Percentiles rank a stretch among this genome's conserved stretches.
phyloP scores from a whole-genome alignment of 225 moss, liverwort and hornwort genomes.

The Lunularia cruciata region DNA sequence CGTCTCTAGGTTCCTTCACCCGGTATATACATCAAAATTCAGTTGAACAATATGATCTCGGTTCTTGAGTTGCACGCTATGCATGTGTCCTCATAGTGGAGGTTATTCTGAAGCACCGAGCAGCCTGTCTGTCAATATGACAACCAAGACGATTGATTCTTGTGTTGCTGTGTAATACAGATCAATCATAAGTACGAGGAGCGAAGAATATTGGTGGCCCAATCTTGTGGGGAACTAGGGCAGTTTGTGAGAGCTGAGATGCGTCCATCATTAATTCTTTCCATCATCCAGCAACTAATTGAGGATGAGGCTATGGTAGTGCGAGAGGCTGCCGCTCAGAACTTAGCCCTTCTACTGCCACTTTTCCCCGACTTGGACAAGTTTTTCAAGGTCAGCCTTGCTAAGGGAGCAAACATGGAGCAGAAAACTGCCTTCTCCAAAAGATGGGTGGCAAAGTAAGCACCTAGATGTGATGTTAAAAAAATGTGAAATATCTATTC shows the following conservation, averaged over 20 bases:
- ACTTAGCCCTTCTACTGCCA: slow-evolving; percentile 78
- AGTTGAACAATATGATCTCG: no score
- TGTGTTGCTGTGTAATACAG: slow-evolving; percentile 34
- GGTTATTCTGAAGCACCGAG: background rate
- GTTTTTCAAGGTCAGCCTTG: slow-evolving; percentile 98
- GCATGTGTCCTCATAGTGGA: background rate
- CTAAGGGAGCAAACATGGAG: slow-evolving; percentile 81
- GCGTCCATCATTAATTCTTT: slow-evolving; percentile 90
- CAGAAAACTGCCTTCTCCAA: slow-evolving; percentile 79
- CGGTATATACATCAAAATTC: no score
- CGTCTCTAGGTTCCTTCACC: no score
- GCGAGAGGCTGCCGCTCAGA: slow-evolving; percentile 93
- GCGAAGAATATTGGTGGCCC: slow-evolving; percentile 87
- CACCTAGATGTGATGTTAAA: slow-evolving; percentile 43
- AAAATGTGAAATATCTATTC: slow-evolving; percentile 10
- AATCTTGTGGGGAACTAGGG: slow-evolving; percentile 95
- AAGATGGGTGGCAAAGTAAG: slow-evolving; percentile 85
- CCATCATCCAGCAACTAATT: slow-evolving; percentile 86
- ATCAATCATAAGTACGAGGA: slow-evolving; percentile 98
- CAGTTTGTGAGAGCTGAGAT: slow-evolving; percentile 87
- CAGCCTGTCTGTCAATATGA: no score
- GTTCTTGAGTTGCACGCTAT: no score
- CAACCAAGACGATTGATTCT: no score
- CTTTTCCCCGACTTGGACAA: slow-evolving; percentile 93
- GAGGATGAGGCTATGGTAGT: slow-evolving; percentile 80